These are phyloP conservation scores for Beauveria asiatica DNA, from an alignment of 2,329 filamentous ascomycete species.

Conservation along the genomic window DNA sequence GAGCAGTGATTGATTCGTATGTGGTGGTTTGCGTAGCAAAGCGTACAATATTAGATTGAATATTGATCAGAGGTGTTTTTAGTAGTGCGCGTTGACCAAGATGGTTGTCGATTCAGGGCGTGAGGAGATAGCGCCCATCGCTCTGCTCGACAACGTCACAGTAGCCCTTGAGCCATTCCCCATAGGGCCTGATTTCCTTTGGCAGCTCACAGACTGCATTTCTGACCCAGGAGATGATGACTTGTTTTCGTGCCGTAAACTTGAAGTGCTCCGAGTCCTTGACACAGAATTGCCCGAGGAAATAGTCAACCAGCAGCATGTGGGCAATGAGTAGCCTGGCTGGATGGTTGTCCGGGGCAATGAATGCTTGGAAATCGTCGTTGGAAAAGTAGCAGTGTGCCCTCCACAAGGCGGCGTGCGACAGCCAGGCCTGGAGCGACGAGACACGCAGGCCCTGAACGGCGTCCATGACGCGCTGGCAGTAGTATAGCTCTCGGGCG, in stretches of 20 bases:
- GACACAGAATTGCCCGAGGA: conserved; percentile 20
- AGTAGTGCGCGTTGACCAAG: too few species aligned
- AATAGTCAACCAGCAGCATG: conserved; percentile 26
- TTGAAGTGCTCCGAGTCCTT: conserved; percentile 15
- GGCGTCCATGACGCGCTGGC: conserved; percentile 12
- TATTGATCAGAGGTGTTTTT: background rate
- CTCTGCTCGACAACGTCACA: conserved; percentile 17
- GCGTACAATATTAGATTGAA: background rate
- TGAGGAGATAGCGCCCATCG: conserved; percentile 21
- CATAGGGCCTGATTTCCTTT: conserved; percentile 12
- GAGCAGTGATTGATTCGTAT: too few species aligned
- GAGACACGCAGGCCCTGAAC: conserved; percentile 14
- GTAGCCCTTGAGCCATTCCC: conserved; percentile 16
- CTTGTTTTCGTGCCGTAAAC: conserved; percentile 17
- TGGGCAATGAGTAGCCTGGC: conserved; percentile 28
- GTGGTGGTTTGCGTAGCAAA: too few species aligned
- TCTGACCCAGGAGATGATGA: conserved; percentile 19
- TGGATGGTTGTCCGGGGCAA: conserved; percentile 21
- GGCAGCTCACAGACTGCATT: conserved; percentile 17
- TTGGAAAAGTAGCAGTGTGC: conserved; percentile 16
- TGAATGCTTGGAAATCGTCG: conserved; percentile 25
- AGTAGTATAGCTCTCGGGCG: conserved; percentile 15
- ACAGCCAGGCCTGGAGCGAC: conserved; percentile 16
- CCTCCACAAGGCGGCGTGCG: conserved; percentile 17
- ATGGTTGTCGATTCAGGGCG: conserved; percentile 13